Evolutionary conservation across 73 alveolate species (phyloP), one percentile per base, ranked within the genome.

Genomic region (Halteria grandinella): DNA sequence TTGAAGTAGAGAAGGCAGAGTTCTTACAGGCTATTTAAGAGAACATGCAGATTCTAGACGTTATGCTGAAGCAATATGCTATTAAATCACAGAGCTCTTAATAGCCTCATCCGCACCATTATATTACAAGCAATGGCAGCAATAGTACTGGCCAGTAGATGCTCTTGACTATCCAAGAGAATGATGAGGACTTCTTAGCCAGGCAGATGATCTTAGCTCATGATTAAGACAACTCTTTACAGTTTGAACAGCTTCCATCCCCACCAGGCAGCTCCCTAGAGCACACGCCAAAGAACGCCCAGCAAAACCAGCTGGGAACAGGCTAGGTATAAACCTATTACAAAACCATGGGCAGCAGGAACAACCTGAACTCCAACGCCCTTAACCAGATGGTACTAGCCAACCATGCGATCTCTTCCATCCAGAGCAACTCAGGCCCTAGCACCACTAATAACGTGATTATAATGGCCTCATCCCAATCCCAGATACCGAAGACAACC

Each of bases 11-110:
- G 59, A 60, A 60, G 40, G 32, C 11, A 1, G 77, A 60, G 43
- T 60, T 60, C 58, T 15, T 60, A 8, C n/a, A 60, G 21, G 37
- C 77, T 2, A 32, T 60, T 1, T 23, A 60, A 40, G 77, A 60
- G 17, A 60, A 60, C 24, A 60, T 60, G 77, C 4, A 40, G n/a
- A 18, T 40, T 37, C 77, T 60, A 40, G 77, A 60, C 27, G 6
- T 41, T 15, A 60, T 60, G 77, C 25, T 60, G 2, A 60, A 60
- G 25, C 60, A 60, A 37, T 60, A 60, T 60, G 29, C 77, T 60
- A n/a, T n/a, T n/a, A n/a, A n/a, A n/a, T n/a, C n/a, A n/a, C n/a
- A n/a, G n/a, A n/a, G n/a, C n/a, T n/a, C n/a, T n/a, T n/a, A n/a
- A n/a, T n/a, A n/a, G n/a, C n/a, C n/a, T n/a, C n/a, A n/a, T n/a